These are phyloP conservation scores for Diaporthe sp. DNA, from an alignment of 2,329 filamentous ascomycete species.

Conservation along the genomic window DNA sequence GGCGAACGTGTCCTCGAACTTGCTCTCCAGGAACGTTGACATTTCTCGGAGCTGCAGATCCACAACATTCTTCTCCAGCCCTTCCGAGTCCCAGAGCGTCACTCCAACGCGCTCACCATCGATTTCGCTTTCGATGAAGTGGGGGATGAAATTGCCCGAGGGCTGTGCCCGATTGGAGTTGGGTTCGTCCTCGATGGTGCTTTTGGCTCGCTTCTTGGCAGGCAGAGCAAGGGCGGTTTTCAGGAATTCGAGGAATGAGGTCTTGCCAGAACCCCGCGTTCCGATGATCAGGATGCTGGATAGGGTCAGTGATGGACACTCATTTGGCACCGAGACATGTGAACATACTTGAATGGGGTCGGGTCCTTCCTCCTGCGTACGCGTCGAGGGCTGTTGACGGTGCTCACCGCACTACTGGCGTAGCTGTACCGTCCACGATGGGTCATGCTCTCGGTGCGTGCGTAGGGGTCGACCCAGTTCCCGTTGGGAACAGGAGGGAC, in stretches of 20 bases:
- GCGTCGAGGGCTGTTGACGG: conserved; percentile 91
- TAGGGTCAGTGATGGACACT: conserved; percentile 30
- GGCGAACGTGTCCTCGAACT: conserved; percentile 97
- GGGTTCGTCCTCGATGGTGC: conserved; percentile 69
- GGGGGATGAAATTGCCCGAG: conserved; percentile 82
- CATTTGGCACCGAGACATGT: background rate
- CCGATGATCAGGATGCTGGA: conserved; percentile 90
- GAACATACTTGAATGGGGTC: conserved; percentile 96
- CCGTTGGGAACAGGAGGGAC: conserved; percentile 73
- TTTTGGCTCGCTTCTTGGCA: conserved; percentile 78
- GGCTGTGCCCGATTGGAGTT: conserved; percentile 65
- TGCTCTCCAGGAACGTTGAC: conserved; percentile 92
- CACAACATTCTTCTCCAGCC: conserved; percentile 93
- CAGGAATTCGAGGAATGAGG: conserved; percentile 96
- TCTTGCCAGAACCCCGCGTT: conserved; percentile 90
- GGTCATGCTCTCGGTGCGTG: conserved; percentile 93
- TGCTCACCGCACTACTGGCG: conserved; percentile 90
- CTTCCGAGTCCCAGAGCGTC: conserved; percentile 96
- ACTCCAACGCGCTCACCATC: conserved; percentile 92
- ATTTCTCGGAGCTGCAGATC: conserved; percentile 95
- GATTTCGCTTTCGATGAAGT: conserved; percentile 95
- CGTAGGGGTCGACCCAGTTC: conserved; percentile 80
- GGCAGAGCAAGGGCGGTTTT: conserved; percentile 87
- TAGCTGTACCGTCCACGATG: conserved; percentile 97
- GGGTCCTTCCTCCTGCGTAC: conserved; percentile 96